Base-by-base conservation (phyloP, 305 asterid species). In the Fraxinus albicans region DNA sequence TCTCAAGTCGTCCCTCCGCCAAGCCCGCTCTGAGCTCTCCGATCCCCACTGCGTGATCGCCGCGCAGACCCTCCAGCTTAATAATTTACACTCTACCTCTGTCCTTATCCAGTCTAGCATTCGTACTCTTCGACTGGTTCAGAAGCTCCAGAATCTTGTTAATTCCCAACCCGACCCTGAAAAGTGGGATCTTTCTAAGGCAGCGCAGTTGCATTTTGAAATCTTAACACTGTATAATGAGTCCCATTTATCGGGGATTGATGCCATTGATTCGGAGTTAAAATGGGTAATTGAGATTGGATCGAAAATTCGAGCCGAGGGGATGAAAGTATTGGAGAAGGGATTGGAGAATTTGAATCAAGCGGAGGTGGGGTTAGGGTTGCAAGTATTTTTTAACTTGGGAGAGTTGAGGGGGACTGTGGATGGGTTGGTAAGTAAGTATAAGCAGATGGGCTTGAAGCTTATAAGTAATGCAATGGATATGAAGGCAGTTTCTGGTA, bases 381-480 rank as follows among this genome's bases (percentile, higher is more conserved):
- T 95, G 91, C 98, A 95, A 83, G 98, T 95, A 83, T 95, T 95
- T 86, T 94, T 93, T 86, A 95, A 94, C 80, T 88, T 95, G 96
- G 98, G 99, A 27, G 99, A 95, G 85, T 90, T 95, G 92, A 93
- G 90, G 86, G 93, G 88, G 25, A 90, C 99, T 0, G 97, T 95
- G 73, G 97, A 95, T 82, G 97, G 97, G 42, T 85, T 95, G 83
- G 92, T 93, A 81, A 93, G 92, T 58, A 94, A 94, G 91, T 95
- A 94, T 70, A 92, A 94, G 93, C 90, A 88, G 65, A 89, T 91
- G 88, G 97, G 93, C 47, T 89, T 90, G 79, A 95, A 91, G 92
- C 91, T 96, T 84, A 87, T 94, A 80, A 88, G 90, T 25, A 82
- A 65, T 12, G 97, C 99, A 65, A 82, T 95, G 88, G 99, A 95